Conservation (phyloP, 1,139 yeast species). For the Saccharomycopsis hybrid region DNA sequence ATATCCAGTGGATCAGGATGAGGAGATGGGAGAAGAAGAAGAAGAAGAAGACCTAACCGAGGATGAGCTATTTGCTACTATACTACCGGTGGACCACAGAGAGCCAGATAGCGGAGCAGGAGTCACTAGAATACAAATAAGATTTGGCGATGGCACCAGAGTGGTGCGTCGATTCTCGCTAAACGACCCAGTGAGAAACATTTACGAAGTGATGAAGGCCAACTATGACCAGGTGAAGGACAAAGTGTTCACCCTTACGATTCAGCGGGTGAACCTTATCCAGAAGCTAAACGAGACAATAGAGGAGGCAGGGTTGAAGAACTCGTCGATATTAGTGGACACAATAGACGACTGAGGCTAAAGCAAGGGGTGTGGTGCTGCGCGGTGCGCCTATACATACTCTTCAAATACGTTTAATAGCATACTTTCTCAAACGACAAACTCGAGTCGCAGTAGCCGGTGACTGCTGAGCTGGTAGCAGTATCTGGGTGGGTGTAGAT, state of each 20-base stretch:
- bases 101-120: conserved; percentile 49
- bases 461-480: too few relatives aligned
- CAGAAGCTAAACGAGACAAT: conserved; percentile 49
- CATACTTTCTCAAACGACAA: too few relatives aligned
- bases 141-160: conserved; percentile 82
- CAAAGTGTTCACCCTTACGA: conserved; percentile 54
- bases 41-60: conserved; percentile 28
- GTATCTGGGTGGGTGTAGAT: too few relatives aligned
- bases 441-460: too few relatives aligned
- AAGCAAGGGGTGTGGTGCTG: too few relatives aligned
- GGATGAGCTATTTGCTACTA: conserved; percentile 36
- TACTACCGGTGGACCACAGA: conserved; percentile 42
- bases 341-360: conserved; percentile 21
- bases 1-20: too few relatives aligned
- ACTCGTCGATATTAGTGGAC: conserved; percentile 76
- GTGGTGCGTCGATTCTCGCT: conserved; percentile 64
- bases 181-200: conserved; percentile 49
- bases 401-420: too few relatives aligned
- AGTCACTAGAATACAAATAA: conserved; percentile 75
- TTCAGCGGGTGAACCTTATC: conserved; percentile 61
- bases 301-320: conserved; percentile 71
- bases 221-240: conserved; percentile 44
- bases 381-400: too few relatives aligned
- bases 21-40: conserved; percentile 22
- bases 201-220: conserved; percentile 55